Base-by-base conservation (phyloP, 768 basidiomycete species). In the Tephrocybe sp. region DNA sequence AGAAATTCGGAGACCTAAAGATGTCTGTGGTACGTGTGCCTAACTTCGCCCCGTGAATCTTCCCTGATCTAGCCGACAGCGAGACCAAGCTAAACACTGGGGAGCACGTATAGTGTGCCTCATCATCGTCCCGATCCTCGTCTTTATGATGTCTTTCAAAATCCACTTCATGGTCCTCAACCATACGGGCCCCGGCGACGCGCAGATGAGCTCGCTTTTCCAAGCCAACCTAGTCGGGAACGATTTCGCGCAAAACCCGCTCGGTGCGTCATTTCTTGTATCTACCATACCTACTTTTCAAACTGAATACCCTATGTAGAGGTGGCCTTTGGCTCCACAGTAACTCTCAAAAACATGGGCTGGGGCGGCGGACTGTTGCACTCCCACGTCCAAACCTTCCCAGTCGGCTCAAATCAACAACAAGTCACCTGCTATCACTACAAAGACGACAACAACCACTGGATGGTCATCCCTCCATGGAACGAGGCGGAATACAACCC, bases 391-490 rank as follows among this genome's bases (percentile, higher is more conserved):
- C 96, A 98, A 62, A 86, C 92, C 1, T 97, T 85, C 65, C 97
- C 97, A 0, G 76, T 85, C 17, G 97, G 96, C 11, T 97, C 94
- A 0, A 73, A 74, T 50, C 97, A 98, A 64, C 97, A 98, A 62
- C 97, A 99, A 68, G 85, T 98, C 3, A 98, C 97, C 0, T 99
- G 97, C 69, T 99, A 98, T 67, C 97, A 99, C 72, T 98, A 99
- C 82, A 98, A 97, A 72, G 97, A 98, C 64, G 84, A 86, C 42
- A 99, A 99, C 78, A 99, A 99, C 72, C 77, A 98, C 39, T 98
- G 92, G 89, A 61, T 72, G 14, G 65, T 98, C 57, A 73, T 85
- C 1, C 93, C 92, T 5, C 75, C 74, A 1, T 98, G 96, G 97
- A 81, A 87, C 31, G 82, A 87, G 53, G 73, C 81, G 0, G 63